Percentiles rank a stretch among this genome's conserved stretches.
phyloP scores from a whole-genome alignment of 139 green algal species.

The Closterium sp. region DNA sequence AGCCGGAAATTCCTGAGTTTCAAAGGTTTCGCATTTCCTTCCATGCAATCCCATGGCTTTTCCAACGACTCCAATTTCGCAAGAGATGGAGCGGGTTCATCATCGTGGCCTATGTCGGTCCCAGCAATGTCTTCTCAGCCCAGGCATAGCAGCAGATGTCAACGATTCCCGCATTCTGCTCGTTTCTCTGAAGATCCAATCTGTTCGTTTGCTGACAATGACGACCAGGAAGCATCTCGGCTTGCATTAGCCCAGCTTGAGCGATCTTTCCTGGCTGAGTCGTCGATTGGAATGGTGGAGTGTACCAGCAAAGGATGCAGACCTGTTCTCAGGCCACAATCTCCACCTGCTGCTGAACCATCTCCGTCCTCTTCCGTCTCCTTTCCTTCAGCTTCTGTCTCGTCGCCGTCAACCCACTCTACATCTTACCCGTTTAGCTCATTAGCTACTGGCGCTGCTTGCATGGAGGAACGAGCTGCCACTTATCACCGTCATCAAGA shows the following conservation, averaged over 20 bases:
- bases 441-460: neutral
- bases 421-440: neutral
- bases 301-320: constrained; percentile 31
- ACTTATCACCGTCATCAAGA: neutral
- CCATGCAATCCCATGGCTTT: neutral
- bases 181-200: neutral
- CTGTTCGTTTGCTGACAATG: neutral
- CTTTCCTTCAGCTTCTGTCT: neutral
- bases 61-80: neutral
- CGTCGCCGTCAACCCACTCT: neutral
- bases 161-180: neutral
- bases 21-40: neutral
- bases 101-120: neutral
- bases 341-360: neutral
- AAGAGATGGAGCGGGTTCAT: neutral
- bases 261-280: constrained; percentile 11
- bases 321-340: constrained; percentile 2
- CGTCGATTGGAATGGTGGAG: neutral
- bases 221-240: neutral
- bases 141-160: neutral
- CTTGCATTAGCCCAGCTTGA: neutral
- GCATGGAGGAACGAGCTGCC: neutral
- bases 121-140: neutral
- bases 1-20: neutral
- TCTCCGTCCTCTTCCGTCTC: neutral